Evolutionary conservation across 2,329 filamentous ascomycete genomes (phyloP), one percentile per base, ranked within the genome.

Genomic region (Aspergillus ochraceus): DNA sequence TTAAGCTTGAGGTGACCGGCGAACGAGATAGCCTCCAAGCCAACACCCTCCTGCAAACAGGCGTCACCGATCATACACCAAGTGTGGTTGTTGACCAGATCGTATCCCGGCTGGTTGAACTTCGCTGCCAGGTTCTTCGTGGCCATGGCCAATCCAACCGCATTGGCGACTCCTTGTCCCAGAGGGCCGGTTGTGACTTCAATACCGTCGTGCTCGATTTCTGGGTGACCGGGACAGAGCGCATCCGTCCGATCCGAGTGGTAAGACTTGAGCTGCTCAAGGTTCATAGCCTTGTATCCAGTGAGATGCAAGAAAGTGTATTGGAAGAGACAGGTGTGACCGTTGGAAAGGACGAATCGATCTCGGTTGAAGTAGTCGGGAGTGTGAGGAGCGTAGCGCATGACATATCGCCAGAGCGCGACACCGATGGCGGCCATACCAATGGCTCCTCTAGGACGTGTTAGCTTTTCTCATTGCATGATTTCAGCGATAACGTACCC

Each of bases 111-210:
- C 30, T 71, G 73, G 71, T 86, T 86, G 71, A 82, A 87, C 0
- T 74, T 80, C 0, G 83, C 82, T 0, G 77, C 81, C 4, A 86
- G 76, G 60, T 86, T 79, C 72, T 85, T 86, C 3, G 79, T 78
- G 0, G 84, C 84, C 66, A 86, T 83, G 11, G 85, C 84, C 24
- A 86, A 71, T 9, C 85, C 84, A 8, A 87, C 84, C 0, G 84
- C 83, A 62, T 87, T 87, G 20, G 84, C 82, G n/a, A 87, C 76
- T 12, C 84, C 85, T 64, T 87, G 84, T 0, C 85, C 84, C 0
- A 87, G 73, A 3, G 84, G 84, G 0, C 84, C 84, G 0, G 85
- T 87, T 0, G 84, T 86, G 4, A 87, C 82, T 71, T 87, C 83
- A 57, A 86, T 79, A 6, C 83, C 83, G 36, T 83, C 78, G 60